Percentiles rank a stretch among this genome's conserved stretches.
phyloP scores from a whole-genome alignment of 2,329 filamentous ascomycete genomes.

The Neurospora sp. region DNA sequence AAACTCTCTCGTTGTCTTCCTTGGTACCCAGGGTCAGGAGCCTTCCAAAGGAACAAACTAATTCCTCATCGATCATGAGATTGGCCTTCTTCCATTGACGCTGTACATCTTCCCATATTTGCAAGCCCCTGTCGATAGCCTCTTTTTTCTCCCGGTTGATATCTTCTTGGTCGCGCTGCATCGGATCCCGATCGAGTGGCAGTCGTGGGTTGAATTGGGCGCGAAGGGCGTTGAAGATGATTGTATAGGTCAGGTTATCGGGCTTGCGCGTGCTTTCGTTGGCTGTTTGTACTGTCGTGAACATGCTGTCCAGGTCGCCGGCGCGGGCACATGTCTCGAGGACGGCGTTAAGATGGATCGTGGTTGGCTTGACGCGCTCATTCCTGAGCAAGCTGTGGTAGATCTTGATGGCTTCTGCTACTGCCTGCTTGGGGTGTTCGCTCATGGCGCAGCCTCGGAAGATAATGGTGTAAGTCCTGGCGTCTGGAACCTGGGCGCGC shows the following conservation, averaged over 20 bases:
- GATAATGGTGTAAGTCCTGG: conserved; percentile 74
- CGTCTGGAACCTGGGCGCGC: conserved; percentile 67
- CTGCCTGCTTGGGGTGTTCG: conserved; percentile 45
- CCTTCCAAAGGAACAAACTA: conserved; percentile 74
- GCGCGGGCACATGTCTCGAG: conserved; percentile 70
- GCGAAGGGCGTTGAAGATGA: conserved; percentile 68
- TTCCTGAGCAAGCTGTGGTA: conserved; percentile 65
- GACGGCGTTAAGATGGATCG: conserved; percentile 82
- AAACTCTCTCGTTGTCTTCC: conserved; percentile 58
- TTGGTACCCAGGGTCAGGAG: conserved; percentile 58
- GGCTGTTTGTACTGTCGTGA: conserved; percentile 63
- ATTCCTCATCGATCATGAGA: conserved; percentile 62
- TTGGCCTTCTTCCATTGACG: conserved; percentile 63
- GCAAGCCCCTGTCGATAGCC: conserved; percentile 55
- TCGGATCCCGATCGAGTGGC: conserved; percentile 5
- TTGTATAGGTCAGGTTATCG: conserved; percentile 67
- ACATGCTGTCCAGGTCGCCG: conserved; percentile 68
- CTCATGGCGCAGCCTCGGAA: conserved; percentile 63
- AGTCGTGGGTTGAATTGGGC: conserved; percentile 23
- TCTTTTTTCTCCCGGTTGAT: conserved; percentile 25
- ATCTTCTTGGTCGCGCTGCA: conserved; percentile 21
- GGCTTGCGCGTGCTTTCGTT: conserved; percentile 55
- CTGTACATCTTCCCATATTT: conserved; percentile 73
- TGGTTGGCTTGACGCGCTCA: conserved; percentile 57
- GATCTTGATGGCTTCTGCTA: conserved; percentile 60